phyloP scores from a whole-genome alignment of 2,329 filamentous ascomycete species.

The Trichoderma semiorbis region DNA sequence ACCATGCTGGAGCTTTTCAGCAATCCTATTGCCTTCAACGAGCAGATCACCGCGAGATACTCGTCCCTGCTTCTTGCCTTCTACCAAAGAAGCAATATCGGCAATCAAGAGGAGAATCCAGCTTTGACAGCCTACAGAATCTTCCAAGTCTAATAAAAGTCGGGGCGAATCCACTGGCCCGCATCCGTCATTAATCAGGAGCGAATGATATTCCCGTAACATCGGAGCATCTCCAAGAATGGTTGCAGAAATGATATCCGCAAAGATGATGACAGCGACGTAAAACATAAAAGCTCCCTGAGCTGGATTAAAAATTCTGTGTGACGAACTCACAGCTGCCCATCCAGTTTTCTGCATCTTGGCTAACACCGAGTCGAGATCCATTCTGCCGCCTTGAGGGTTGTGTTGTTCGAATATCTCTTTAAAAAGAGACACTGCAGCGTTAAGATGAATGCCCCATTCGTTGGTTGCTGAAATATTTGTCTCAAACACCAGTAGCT shows the following conservation, averaged over 20 bases:
- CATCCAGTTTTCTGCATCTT: background rate
- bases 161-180: background rate
- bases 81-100: background rate
- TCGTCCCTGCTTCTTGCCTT: background rate
- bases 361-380: background rate
- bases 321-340: background rate
- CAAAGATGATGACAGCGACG: constrained; percentile 31
- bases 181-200: background rate
- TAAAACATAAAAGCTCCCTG: constrained; percentile 38
- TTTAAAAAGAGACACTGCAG: background rate
- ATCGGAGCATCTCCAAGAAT: background rate
- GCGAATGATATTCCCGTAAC: background rate
- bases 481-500: constrained; percentile 44
- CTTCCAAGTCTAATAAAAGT: background rate
- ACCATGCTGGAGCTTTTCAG: background rate
- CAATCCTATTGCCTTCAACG: background rate
- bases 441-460: constrained; percentile 14
- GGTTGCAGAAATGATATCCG: constrained; percentile 18
- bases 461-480: constrained; percentile 36
- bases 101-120: background rate
- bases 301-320: constrained; percentile 32
- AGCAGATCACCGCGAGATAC: background rate
- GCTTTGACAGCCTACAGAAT: constrained; percentile 4
- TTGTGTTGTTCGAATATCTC: background rate
- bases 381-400: background rate